A percentile compares a stretch with the other conserved stretches of the same genome.
Evolutionary conservation across 352 stramenopile species (phyloP).

Genomic region (Thalassiosira delicatula): DNA sequence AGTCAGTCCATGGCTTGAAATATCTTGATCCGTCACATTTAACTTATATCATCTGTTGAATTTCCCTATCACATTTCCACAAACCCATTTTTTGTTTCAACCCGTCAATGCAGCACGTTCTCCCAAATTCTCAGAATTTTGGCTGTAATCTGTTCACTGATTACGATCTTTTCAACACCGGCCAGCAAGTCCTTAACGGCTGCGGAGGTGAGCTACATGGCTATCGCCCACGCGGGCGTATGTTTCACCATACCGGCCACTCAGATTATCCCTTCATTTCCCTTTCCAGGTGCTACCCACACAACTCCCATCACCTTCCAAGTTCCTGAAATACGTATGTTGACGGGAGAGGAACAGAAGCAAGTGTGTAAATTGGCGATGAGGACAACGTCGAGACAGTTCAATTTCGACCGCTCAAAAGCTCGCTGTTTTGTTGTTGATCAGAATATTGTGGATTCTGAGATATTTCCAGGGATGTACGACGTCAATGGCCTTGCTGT

Average conservation of each 20-base stretch:
- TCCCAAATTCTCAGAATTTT: conserved; percentile 56
- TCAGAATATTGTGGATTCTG: conserved; percentile 21
- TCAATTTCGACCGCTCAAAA: conserved; percentile 2
- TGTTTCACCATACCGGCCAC: too few relatives aligned
- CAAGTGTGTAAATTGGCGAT: conserved; percentile 6
- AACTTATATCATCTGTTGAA: background rate
- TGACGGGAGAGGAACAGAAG: conserved; percentile 15
- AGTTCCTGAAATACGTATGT: conserved; percentile 1
- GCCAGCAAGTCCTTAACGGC: conserved; percentile 37
- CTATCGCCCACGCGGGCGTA: too few relatives aligned
- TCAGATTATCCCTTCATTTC: background rate
- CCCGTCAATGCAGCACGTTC: conserved; percentile 26
- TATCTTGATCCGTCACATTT: background rate
- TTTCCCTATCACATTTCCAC: background rate
- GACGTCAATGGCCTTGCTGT: conserved; percentile 41
- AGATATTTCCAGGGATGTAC: conserved; percentile 38
- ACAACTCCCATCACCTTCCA: background rate
- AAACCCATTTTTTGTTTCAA: background rate
- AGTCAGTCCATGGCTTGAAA: background rate
- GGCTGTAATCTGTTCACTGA: conserved; percentile 61
- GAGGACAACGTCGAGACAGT: background rate
- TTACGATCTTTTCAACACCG: conserved; percentile 50
- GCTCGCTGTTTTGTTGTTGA: conserved; percentile 7
- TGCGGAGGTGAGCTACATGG: conserved; percentile 44
- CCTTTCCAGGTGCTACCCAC: background rate